Base-by-base conservation (phyloP, 2,329 filamentous ascomycete genomes). In the Colletotrichum orchidophilum region DNA sequence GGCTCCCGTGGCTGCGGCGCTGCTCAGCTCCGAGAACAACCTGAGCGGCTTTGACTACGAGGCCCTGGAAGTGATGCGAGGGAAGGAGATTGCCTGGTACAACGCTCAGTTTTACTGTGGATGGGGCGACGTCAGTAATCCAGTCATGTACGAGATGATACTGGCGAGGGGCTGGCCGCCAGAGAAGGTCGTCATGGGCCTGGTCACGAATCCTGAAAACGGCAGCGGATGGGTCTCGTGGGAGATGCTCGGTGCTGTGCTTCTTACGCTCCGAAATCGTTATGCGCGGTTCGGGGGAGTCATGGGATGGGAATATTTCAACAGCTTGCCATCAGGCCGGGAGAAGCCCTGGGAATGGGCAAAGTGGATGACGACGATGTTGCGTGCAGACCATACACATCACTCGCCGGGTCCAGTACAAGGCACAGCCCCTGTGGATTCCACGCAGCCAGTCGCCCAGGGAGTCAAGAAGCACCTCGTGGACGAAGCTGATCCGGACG, bases 271-370 rank as follows among this genome's bases (percentile, higher is more conserved):
- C 29, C 77, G 80, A n/a, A 76, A 75, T 3, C 79, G 82, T 63
- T 93, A 93, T 76, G 88, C 88, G 1, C 83, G 83, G 1, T 96
- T 97, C 79, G 95, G 95, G 0, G 95, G 95, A 1, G 91, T 98
- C 7, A 96, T 96, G 91, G 94, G 94, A 2, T 98, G 95, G 95
- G 95, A 98, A 83, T 97, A 96, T 79, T 97, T 96, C 83, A 97
- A 97, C 83, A 90, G 92, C 66, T 80, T 91, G 69, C 93, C 93
- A 0, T 92, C 91, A 1, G 91, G 88, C 27, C 78, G 78, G 2
- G 83, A 84, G 13, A 82, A 86, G 66, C 93, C 94, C 0, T 96
- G 92, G 92, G 86, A 93, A 74, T 97, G 95, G 95, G 93, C 93
- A 0, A 87, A 86, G 57, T 86, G 87, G 67, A 91, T 96, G 85